These are phyloP conservation scores for Fragaria ananassa DNA, from an alignment of 306 rosid genomes.

Conservation along the genomic window DNA sequence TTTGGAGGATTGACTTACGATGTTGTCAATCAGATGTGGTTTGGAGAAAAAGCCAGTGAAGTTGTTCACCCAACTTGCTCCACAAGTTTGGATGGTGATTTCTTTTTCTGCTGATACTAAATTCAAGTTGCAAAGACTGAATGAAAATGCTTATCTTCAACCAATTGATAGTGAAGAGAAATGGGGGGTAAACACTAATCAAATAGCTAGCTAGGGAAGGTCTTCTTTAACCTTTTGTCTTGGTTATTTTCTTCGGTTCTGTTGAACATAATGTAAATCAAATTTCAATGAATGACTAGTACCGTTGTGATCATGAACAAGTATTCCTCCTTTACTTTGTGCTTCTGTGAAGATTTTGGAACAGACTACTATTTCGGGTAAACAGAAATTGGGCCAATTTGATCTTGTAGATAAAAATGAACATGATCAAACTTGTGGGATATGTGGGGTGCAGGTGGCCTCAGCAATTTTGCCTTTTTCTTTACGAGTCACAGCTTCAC, in stretches of 20 bases:
- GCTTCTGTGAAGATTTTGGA: conserved; percentile 15
- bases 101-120: conserved; percentile 33
- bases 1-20: conserved; percentile 51
- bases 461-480: conserved; percentile 36
- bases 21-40: conserved; percentile 28
- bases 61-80: conserved; percentile 29
- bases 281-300: conserved; percentile 13
- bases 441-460: conserved; percentile 24
- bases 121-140: conserved; percentile 32
- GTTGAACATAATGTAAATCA: conserved; percentile 18
- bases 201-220: conserved; percentile 7
- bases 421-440: conserved; percentile 1
- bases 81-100: conserved; percentile 42
- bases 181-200: neutral
- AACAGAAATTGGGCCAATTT: conserved; percentile 18
- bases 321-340: neutral
- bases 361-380: conserved; percentile 32
- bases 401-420: neutral
- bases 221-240: neutral
- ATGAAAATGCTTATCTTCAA: conserved; percentile 24
- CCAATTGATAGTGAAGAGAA: neutral
- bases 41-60: conserved; percentile 34
- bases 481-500: conserved; percentile 11
- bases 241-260: neutral
- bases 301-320: neutral